A percentile compares a stretch with the other conserved stretches of the same genome.
Evolutionary conservation across 768 basidiomycete genomes (phyloP).

Genomic region (Galerina sulciceps): DNA sequence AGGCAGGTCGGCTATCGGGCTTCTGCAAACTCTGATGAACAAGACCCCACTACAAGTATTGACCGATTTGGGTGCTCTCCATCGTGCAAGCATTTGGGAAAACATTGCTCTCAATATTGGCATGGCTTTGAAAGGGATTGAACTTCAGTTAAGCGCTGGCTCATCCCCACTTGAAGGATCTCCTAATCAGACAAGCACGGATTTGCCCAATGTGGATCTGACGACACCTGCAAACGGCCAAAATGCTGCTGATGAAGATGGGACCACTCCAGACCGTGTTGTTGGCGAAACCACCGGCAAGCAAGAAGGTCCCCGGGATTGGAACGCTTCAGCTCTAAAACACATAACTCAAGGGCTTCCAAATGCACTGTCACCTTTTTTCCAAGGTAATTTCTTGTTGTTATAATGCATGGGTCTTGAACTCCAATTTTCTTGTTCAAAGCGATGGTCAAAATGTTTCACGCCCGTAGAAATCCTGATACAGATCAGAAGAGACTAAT

Average conservation of each 20-base stretch:
- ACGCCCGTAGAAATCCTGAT: slow-evolving; percentile 80
- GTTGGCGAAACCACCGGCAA: slow-evolving; percentile 34
- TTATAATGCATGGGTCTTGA: too few relatives aligned
- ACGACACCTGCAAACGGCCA: slow-evolving; percentile 33
- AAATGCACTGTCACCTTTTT: slow-evolving; percentile 76
- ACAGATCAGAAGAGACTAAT: slow-evolving; percentile 79
- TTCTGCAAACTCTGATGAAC: slow-evolving; percentile 77
- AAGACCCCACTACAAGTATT: slow-evolving; percentile 68
- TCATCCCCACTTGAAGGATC: slow-evolving; percentile 54
- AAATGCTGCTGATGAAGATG: slow-evolving; percentile 25
- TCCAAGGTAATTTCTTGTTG: slow-evolving; percentile 64
- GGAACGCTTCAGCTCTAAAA: slow-evolving; percentile 77
- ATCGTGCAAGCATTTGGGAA: slow-evolving; percentile 86
- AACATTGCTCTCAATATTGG: slow-evolving; percentile 77
- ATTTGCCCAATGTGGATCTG: slow-evolving; percentile 41
- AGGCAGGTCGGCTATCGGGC: slow-evolving; percentile 71
- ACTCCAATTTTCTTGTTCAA: not conserved
- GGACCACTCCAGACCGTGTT: slow-evolving; percentile 13
- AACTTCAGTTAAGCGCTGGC: slow-evolving; percentile 44
- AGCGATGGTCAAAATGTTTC: slow-evolving; percentile 90
- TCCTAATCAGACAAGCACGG: slow-evolving; percentile 44
- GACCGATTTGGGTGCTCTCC: slow-evolving; percentile 74
- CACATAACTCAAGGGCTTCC: slow-evolving; percentile 83
- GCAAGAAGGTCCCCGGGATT: slow-evolving; percentile 51
- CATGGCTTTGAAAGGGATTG: slow-evolving; percentile 57